phyloP scores from a whole-genome alignment of 2,329 filamentous ascomycete species.

The Metarhizium album region DNA sequence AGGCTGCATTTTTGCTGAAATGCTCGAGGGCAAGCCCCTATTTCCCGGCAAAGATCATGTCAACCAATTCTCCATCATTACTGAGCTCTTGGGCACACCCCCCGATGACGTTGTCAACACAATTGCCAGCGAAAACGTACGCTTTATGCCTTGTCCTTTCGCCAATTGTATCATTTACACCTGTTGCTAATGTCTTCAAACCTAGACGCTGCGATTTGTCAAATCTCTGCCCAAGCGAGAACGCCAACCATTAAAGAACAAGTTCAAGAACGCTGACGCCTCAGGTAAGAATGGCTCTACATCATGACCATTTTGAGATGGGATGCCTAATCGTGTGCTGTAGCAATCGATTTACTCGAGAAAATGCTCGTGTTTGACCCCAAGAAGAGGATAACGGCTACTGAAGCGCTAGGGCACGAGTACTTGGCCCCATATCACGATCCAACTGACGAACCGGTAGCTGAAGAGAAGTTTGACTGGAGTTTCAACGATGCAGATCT shows the following conservation, averaged over 20 bases:
- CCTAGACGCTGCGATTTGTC: slow-evolving; percentile 85
- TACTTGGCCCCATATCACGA: slow-evolving; percentile 97
- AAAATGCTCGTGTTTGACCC: slow-evolving; percentile 97
- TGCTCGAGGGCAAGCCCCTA: slow-evolving; percentile 95
- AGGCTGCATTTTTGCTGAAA: slow-evolving; percentile 97
- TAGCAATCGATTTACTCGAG: slow-evolving; percentile 88
- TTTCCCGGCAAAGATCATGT: slow-evolving; percentile 99
- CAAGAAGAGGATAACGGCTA: slow-evolving; percentile 85
- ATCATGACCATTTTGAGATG: neutral
- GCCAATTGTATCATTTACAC: neutral
- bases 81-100: slow-evolving; percentile 88
- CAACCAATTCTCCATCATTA: slow-evolving; percentile 99
- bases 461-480: slow-evolving; percentile 98
- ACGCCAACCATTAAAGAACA: slow-evolving; percentile 72
- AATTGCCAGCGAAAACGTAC: slow-evolving; percentile 94
- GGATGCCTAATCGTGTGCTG: neutral
- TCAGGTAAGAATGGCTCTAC: slow-evolving; percentile 43
- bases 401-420: slow-evolving; percentile 76
- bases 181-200: slow-evolving; percentile 10
- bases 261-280: slow-evolving; percentile 92
- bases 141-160: slow-evolving; percentile 18
- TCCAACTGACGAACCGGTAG: slow-evolving; percentile 87
- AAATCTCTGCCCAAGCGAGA: slow-evolving; percentile 94
- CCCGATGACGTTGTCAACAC: slow-evolving; percentile 98
- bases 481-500: slow-evolving; percentile 98